Percentiles rank a stretch among this genome's conserved stretches.
Conservation (phyloP, 352 stramenopile genomes). For the Globisporangium barbulae region DNA sequence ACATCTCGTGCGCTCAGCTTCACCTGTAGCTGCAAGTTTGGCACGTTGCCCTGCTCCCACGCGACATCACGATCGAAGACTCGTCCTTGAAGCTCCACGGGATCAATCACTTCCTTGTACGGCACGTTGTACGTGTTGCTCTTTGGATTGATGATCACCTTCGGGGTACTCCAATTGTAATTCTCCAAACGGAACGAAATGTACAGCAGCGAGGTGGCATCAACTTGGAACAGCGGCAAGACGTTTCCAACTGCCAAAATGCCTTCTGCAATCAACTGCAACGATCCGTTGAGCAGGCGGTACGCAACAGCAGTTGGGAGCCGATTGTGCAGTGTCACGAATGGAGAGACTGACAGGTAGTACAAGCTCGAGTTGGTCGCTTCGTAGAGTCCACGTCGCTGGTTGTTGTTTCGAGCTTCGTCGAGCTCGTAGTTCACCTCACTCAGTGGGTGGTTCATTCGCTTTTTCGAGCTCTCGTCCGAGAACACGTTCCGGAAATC, state of each 20-base stretch:
- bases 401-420: constrained; percentile 69
- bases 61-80: constrained; percentile 64
- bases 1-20: constrained; percentile 79
- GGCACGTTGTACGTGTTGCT: constrained; percentile 58
- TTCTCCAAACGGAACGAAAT: constrained; percentile 86
- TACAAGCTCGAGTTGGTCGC: constrained; percentile 85
- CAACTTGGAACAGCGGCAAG: constrained; percentile 81
- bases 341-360: constrained; percentile 79
- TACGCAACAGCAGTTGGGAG: constrained; percentile 82
- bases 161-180: constrained; percentile 84
- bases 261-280: constrained; percentile 84
- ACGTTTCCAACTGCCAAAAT: constrained; percentile 82
- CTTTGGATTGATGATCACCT: constrained; percentile 78
- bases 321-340: constrained; percentile 81
- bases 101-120: constrained; percentile 77
- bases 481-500: constrained; percentile 80
- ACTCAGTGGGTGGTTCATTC: constrained; percentile 52
- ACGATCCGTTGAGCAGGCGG: constrained; percentile 72
- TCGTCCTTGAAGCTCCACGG: constrained; percentile 62
- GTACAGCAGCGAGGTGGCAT: constrained; percentile 58
- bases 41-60: constrained; percentile 73
- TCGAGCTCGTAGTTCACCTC: constrained; percentile 81
- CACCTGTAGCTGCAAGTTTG: constrained; percentile 79
- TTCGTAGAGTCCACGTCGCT: constrained; percentile 77
- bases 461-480: constrained; percentile 39